Base-by-base conservation (phyloP, 441 rosid genomes). In the Sinapis alba region DNA sequence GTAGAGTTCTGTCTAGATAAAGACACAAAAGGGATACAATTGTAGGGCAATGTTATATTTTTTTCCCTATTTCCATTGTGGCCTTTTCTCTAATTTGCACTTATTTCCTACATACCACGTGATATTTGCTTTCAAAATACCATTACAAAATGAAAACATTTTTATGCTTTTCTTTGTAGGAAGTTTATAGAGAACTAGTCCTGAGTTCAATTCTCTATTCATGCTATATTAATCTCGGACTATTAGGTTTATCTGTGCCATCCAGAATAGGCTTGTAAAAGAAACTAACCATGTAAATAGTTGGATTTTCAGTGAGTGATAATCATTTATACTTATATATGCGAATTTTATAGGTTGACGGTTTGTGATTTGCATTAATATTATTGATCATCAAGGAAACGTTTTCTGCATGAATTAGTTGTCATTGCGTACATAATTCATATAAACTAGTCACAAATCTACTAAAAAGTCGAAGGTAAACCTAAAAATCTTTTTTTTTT, bases 31-130 rank as follows among this genome's bases (percentile, higher is more conserved):
- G 38, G 43, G 56, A 66, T 76, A 71, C 80, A 71, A 65, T 36
- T 36, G 72, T 77, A 77, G 80, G 80, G 76, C 13, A 47, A 24
- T 45, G 68, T 45, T 36, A 71, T 54, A 54, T 0, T n/a, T n/a
- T n/a, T n/a, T 7, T 6, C 34, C 34, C 9, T 28, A 28, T 28
- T 28, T 28, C 34, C 34, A 28, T 28, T 28, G 53, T 65, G 80
- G 47, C 21, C 0, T 58, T 58, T 53, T 68, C 72, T 66, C 71
- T 69, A 65, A 56, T 27, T 54, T 30, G 56, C 63, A 8, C 4
- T 65, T 60, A 51, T 50, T 58, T 78, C 85, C 83, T 63, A 71
- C 87, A 79, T 28, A 62, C 61, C 89, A 82, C 87, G 70, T 83
- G 90, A 61, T 81, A 43, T 67, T 61, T 82, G 81, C 71, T 80